A percentile compares a stretch with the other conserved stretches of the same genome.
These are phyloP conservation scores for Kurtzmaniella quercitrusa DNA, from an alignment of 1,139 yeast species.

Conservation along the genomic window DNA sequence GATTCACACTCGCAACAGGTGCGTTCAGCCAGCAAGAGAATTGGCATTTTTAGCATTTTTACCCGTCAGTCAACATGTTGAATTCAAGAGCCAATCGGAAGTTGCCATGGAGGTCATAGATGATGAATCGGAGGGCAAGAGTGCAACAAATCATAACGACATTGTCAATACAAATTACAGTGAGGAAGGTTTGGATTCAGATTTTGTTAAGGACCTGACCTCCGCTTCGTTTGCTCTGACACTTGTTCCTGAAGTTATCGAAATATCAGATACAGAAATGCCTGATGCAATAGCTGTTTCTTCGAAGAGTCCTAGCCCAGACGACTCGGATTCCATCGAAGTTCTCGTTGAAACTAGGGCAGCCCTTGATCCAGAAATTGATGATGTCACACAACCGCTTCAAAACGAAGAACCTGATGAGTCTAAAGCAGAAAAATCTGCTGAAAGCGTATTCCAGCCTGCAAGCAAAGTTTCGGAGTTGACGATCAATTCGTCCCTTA, in stretches of 20 bases:
- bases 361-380: conserved; percentile 5
- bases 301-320: conserved; percentile 11
- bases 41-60: conserved; percentile 85
- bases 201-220: conserved; percentile 6
- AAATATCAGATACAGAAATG: conserved; percentile 8
- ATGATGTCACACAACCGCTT: conserved; percentile 2
- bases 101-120: conserved; percentile 6
- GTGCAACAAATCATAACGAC: conserved; percentile 2
- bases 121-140: conserved; percentile 5
- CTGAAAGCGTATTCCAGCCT: neutral
- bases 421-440: neutral
- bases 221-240: conserved; percentile 4
- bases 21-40: conserved; percentile 79
- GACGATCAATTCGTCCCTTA: conserved; percentile 53
- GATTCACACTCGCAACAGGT: conserved; percentile 57
- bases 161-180: conserved; percentile 10
- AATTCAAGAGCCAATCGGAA: conserved; percentile 31
- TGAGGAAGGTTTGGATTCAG: conserved; percentile 8
- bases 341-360: conserved; percentile 7
- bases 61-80: conserved; percentile 65
- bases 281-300: conserved; percentile 11
- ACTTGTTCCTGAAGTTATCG: conserved; percentile 6
- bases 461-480: neutral
- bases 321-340: conserved; percentile 6
- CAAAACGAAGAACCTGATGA: neutral